Conservation (phyloP, 208 protist species). For the Wallacemonas collosoma region DNA sequence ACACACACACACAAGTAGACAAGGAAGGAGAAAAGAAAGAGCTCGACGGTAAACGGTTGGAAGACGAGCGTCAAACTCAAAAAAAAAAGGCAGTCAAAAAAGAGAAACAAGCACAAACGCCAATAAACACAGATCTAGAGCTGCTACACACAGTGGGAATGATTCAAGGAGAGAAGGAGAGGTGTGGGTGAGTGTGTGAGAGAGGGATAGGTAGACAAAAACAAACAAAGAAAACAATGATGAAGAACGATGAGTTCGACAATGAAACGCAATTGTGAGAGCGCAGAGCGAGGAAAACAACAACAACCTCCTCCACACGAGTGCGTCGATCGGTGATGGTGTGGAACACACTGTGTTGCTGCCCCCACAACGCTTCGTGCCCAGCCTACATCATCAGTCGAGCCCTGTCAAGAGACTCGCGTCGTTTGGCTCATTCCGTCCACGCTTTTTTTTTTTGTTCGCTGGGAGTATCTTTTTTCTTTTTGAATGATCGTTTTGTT, state of each 20-base stretch:
- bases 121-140: background rate
- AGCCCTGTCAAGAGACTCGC: too few relatives aligned
- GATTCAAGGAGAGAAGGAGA: background rate
- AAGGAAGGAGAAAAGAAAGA: background rate
- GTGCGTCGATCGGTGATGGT: too few relatives aligned
- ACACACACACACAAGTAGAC: background rate
- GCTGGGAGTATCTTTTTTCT: background rate
- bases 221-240: background rate
- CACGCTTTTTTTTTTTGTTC: background rate
- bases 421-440: background rate
- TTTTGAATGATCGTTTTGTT: background rate
- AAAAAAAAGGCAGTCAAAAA: too few relatives aligned
- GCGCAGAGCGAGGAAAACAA: too few relatives aligned
- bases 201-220: background rate
- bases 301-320: too few relatives aligned
- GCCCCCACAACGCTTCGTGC: too few relatives aligned
- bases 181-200: background rate
- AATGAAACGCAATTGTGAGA: too few relatives aligned
- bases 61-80: too few relatives aligned
- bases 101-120: too few relatives aligned
- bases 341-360: too few relatives aligned
- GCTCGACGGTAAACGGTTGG: too few relatives aligned
- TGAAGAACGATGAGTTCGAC: background rate
- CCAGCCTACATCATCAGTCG: too few relatives aligned
- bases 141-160: background rate